Evolutionary conservation across 139 green algal species (phyloP).

Genomic region (Chlamydomonas schloesseri): DNA sequence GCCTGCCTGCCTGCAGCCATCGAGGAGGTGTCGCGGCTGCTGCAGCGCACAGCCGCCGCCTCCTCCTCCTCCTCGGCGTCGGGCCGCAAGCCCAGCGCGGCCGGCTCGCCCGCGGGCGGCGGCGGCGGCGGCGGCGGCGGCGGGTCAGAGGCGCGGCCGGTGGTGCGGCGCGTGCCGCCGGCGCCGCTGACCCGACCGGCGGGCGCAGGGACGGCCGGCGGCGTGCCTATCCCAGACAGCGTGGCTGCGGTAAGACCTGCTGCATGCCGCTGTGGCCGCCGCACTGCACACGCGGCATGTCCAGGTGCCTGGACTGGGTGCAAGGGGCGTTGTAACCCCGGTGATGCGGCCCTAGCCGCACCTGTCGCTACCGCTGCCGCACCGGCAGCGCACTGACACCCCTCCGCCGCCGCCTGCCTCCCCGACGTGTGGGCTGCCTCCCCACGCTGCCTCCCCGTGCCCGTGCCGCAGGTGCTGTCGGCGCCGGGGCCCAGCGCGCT

Average conservation of each 20-base stretch:
- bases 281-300: no score
- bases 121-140: background rate
- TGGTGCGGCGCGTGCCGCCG: constrained; percentile 13
- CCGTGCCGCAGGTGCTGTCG: constrained; percentile 23
- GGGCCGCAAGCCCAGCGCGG: constrained; percentile 6
- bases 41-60: constrained; percentile 15
- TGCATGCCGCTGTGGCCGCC: no score
- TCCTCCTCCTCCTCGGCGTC: no score
- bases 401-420: no score
- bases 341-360: no score
- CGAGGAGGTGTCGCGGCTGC: constrained; percentile 15
- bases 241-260: background rate
- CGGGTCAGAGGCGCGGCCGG: background rate
- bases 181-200: background rate
- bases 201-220: background rate
- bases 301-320: no score
- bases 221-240: background rate
- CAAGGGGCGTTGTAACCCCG: no score
- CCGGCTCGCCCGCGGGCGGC: background rate
- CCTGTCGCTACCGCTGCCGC: no score
- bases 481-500: background rate
- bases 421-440: no score
- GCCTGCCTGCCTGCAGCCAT: no score
- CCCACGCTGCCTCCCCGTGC: no score
- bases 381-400: no score